Evolutionary conservation across 768 basidiomycete species (phyloP).

Genomic region (Tulasnella sp.): DNA sequence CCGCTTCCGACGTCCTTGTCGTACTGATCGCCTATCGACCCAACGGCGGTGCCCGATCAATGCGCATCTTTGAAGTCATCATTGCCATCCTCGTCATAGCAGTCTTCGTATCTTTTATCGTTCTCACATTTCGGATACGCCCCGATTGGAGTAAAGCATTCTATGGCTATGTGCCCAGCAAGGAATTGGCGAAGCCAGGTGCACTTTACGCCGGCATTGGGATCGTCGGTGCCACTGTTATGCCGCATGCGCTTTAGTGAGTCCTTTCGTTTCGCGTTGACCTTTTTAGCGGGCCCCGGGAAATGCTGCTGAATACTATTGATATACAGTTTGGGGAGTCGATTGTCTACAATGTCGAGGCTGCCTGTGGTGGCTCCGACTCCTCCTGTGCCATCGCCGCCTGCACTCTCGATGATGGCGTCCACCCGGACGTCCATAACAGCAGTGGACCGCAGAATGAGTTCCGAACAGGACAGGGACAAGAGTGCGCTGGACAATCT

Average conservation of each 20-base stretch:
- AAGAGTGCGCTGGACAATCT: too few relatives aligned
- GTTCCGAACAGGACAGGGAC: too few relatives aligned
- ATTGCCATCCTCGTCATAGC: conserved; percentile 21
- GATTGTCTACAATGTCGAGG: neutral
- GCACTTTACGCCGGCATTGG: conserved; percentile 17
- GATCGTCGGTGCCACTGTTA: conserved; percentile 31
- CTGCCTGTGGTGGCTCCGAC: neutral
- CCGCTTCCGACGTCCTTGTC: conserved; percentile 27
- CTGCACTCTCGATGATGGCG: too few relatives aligned
- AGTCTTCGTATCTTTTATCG: conserved; percentile 32
- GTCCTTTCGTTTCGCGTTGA: neutral
- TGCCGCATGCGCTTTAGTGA: conserved; percentile 35
- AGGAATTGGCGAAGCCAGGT: conserved; percentile 19
- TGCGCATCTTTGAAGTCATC: conserved; percentile 13
- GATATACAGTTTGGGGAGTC: conserved; percentile 3
- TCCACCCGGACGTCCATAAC: too few relatives aligned
- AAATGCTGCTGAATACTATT: neutral
- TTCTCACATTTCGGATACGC: conserved; percentile 30
- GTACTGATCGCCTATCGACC: conserved; percentile 22
- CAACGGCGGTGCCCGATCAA: neutral
- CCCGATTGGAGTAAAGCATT: conserved; percentile 33
- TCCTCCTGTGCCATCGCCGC: too few relatives aligned
- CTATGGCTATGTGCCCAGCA: conserved; percentile 29
- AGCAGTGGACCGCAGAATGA: too few relatives aligned
- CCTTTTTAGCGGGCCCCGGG: neutral